phyloP scores from a whole-genome alignment of 2,329 filamentous ascomycete genomes.

The Talaromyces sp. region DNA sequence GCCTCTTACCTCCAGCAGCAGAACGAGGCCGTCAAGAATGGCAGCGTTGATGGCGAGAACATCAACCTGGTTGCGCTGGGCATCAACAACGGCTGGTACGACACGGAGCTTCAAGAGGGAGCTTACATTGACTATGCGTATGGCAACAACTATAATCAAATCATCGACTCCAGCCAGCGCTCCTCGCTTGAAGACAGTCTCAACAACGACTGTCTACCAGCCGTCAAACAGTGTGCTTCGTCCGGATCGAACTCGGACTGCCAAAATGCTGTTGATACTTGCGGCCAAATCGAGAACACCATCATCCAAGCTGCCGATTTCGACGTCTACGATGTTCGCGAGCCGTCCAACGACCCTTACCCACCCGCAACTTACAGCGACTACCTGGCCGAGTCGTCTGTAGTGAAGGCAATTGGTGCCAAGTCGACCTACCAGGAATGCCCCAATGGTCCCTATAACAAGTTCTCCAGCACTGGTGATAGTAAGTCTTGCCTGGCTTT shows the following conservation, averaged over 20 bases:
- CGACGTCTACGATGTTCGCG: constrained; percentile 5
- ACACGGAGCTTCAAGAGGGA: constrained; percentile 43
- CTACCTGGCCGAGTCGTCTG: constrained; percentile 56
- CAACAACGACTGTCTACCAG: not conserved
- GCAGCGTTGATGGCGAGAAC: constrained; percentile 25
- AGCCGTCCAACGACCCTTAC: constrained; percentile 49
- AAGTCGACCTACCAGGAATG: constrained; percentile 49
- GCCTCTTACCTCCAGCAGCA: constrained; percentile 36
- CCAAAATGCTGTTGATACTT: not conserved
- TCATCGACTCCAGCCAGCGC: not conserved
- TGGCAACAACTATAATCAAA: constrained; percentile 49
- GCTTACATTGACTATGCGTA: constrained; percentile 48
- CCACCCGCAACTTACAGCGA: constrained; percentile 56
- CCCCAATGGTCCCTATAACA: constrained; percentile 2
- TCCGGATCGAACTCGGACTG: constrained; percentile 18
- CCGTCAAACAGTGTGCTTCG: constrained; percentile 10
- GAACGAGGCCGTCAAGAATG: constrained; percentile 33
- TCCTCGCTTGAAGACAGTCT: not conserved
- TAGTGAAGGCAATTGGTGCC: constrained; percentile 57
- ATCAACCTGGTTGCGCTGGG: constrained; percentile 48
- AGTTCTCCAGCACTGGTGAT: constrained; percentile 34
- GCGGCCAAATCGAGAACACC: not conserved
- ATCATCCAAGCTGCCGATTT: not conserved
- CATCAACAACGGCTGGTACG: constrained; percentile 53
- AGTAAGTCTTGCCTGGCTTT: constrained; percentile 17